Base-by-base conservation (phyloP, 495 filamentous ascomycete genomes). In the Neurospora discreta region DNA sequence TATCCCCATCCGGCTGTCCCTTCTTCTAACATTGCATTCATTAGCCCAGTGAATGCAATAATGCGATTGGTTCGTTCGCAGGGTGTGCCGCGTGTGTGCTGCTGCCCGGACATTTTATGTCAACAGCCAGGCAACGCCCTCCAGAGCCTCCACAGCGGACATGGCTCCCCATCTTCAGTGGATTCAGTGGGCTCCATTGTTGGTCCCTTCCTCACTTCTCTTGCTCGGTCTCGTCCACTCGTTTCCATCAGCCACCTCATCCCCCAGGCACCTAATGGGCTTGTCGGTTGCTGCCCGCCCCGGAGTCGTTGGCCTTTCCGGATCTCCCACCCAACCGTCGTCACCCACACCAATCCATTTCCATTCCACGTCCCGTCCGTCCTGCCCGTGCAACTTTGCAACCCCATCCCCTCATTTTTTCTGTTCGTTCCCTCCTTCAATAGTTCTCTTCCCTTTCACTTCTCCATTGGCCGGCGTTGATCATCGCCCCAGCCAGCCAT, bases 341-440 rank as follows among this genome's bases (percentile, higher is more conserved):
- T 36, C 33, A 18, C 6, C 52, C 52, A 60, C 52, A 60, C 52
- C 26, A 3, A 36, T 5, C 33, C 33, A 30, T 60, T 60, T 30
- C 23, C 23, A 30, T 30, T 16, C 16, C 23, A 60, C 9, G 52
- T 60, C 23, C 46, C 46, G 46, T 58, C 46, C 52, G 52, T 60
- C 26, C 52, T 60, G 10, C 23, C 46, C 23, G 20, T 15, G 11
- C 52, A 26, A 26, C 18, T 30, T 60, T 60, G 46, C 46, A 30
- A 60, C 73, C 33, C 71, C 72, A 68, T 75, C 67, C 70, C 71
- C 76, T 70, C 75, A 73, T 72, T 74, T 74, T 72, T 74, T 74
- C 69, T 71, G 60, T 78, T 74, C 69, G 69, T 71, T 69, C 78
- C 70, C 68, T 71, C 52, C 73, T 44, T 74, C 70, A 38, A 8